phyloP scores from a whole-genome alignment of 2,329 filamentous ascomycete species.

The Botrytis squamosa region DNA sequence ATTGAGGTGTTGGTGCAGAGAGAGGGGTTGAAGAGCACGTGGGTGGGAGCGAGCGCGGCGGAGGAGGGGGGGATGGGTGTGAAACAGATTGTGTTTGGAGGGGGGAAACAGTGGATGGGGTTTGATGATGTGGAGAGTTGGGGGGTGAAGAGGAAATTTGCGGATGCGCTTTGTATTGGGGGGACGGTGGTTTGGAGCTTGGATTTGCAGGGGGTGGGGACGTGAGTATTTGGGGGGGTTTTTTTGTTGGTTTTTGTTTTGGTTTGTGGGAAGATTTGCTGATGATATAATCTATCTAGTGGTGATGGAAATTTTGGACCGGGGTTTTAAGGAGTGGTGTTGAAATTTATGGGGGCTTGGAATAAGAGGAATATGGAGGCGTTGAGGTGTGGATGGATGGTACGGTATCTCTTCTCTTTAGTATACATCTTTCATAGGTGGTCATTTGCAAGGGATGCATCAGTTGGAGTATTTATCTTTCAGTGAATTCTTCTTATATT shows the following conservation, averaged over 20 bases:
- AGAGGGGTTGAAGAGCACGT: slow-evolving; percentile 30
- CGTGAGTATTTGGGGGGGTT: slow-evolving; percentile 3
- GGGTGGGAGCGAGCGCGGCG: slow-evolving; percentile 15
- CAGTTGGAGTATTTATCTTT: neutral
- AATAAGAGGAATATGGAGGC: neutral
- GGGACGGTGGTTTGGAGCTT: slow-evolving; percentile 30
- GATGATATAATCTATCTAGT: neutral
- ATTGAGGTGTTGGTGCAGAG: slow-evolving; percentile 39
- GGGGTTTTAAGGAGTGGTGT: neutral
- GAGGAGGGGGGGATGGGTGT: slow-evolving; percentile 5
- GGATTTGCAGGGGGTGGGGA: slow-evolving; percentile 17
- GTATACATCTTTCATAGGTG: neutral
- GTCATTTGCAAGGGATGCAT: neutral
- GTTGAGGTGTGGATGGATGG: neutral
- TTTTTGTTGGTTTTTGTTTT: no score
- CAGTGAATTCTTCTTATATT: neutral
- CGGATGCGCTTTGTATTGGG: slow-evolving; percentile 35
- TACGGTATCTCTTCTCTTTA: neutral
- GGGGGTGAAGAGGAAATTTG: slow-evolving; percentile 31
- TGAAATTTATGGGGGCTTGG: neutral
- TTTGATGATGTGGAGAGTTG: slow-evolving; percentile 40
- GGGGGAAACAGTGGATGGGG: slow-evolving; percentile 44
- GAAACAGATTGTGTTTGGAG: slow-evolving; percentile 35
- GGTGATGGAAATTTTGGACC: slow-evolving; percentile 17
- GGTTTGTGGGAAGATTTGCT: neutral